Evolutionary conservation across 2,329 filamentous ascomycete species (phyloP).

Genomic region (Paraconiothyrium brasiliense): DNA sequence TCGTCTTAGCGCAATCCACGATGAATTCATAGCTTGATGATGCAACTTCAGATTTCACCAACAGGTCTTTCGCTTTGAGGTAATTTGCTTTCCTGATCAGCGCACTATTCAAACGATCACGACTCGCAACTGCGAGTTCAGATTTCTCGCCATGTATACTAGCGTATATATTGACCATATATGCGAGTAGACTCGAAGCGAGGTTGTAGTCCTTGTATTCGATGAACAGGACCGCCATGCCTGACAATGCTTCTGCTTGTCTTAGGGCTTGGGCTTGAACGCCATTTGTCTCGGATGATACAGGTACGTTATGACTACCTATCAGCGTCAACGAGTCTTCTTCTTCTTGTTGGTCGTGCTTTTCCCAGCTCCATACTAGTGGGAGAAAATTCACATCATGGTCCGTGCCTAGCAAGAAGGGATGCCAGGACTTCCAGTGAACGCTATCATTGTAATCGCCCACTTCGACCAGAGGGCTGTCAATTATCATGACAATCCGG

Average conservation of each 20-base stretch:
- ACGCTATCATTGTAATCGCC: not conserved
- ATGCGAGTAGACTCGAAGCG: not conserved
- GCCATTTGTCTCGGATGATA: too few species aligned
- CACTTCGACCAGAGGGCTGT: not conserved
- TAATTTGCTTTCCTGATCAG: not conserved
- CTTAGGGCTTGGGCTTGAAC: not conserved
- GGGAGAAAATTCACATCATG: not conserved
- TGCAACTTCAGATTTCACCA: not conserved
- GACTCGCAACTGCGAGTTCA: not conserved
- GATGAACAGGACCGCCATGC: not conserved
- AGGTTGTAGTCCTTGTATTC: not conserved
- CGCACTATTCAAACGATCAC: not conserved
- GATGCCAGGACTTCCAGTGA: too few species aligned
- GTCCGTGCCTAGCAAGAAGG: not conserved
- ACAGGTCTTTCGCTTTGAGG: not conserved
- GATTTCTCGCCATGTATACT: not conserved
- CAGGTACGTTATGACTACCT: too few species aligned
- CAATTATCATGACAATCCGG: not conserved
- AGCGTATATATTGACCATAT: not conserved
- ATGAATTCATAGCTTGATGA: not conserved
- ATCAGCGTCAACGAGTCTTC: not conserved
- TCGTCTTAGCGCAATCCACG: not conserved
- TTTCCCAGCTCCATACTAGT: conserved; percentile 12
- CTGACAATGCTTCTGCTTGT: not conserved
- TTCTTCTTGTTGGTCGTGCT: not conserved